Conservation (phyloP, 805 yeast genomes). For the Blastobotrys peoriensis region DNA sequence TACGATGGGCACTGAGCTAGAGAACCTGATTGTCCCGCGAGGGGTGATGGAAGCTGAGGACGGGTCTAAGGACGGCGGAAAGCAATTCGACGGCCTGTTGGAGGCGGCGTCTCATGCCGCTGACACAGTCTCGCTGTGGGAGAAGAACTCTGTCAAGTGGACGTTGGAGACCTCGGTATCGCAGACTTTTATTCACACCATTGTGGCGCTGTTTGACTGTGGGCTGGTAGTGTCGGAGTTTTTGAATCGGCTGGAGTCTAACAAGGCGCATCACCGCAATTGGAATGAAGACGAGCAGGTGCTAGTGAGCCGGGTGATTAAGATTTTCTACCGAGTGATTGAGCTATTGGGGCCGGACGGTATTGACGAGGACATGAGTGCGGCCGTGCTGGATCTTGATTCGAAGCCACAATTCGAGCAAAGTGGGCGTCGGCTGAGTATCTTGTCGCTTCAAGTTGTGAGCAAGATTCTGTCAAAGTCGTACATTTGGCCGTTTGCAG, state of each 20-base stretch:
- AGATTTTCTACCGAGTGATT: slow-evolving; percentile 21
- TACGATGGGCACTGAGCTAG: slow-evolving; percentile 30
- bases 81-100: slow-evolving; percentile 26
- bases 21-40: slow-evolving; percentile 12
- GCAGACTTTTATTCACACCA: slow-evolving; percentile 33
- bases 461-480: slow-evolving; percentile 18
- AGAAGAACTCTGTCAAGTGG: slow-evolving; percentile 30
- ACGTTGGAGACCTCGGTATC: slow-evolving; percentile 25
- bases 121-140: slow-evolving; percentile 34
- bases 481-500: slow-evolving; percentile 24
- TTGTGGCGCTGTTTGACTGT: slow-evolving; percentile 32
- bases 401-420: slow-evolving; percentile 5
- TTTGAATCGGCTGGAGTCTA: slow-evolving; percentile 21
- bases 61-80: slow-evolving; percentile 5
- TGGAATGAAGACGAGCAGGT: slow-evolving; percentile 20
- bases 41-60: slow-evolving; percentile 9
- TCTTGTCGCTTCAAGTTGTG: slow-evolving; percentile 17
- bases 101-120: slow-evolving; percentile 34
- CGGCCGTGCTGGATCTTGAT: slow-evolving; percentile 9
- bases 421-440: slow-evolving; percentile 10
- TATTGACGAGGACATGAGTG: background rate
- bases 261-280: slow-evolving; percentile 6
- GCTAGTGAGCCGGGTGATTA: slow-evolving; percentile 18
- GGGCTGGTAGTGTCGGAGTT: slow-evolving; percentile 32
- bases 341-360: slow-evolving; percentile 20